Base-by-base conservation (phyloP, 257 asterid species). In the Lycium ferocissimum region DNA sequence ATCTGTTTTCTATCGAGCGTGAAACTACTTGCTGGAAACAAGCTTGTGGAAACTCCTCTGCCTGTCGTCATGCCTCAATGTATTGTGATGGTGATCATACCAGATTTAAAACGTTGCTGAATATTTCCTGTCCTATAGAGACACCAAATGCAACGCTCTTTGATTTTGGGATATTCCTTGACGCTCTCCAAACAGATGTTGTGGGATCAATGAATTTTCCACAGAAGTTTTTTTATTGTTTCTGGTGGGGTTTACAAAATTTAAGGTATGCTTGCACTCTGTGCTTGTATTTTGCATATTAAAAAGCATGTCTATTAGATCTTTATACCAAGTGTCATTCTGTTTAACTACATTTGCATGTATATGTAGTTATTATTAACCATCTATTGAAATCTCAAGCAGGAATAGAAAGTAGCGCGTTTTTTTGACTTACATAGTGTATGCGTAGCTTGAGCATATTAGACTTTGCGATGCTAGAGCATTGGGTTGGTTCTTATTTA, bases 161-260 rank as follows among this genome's bases (percentile, higher is more conserved):
- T 86, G 97, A 97, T 92, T 97, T 94, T 88, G 98, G 99, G 88
- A 95, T 97, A 88, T 97, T 97, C 88, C 96, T 97, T 45, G 91
- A 86, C 40, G 99, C 99, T 75, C 99, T 97, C 82, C 96, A 97
- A 87, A 93, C 98, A 82, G 98, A 97, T 87, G 90, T 97, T 83
- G 99, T 94, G 40, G 97, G 91, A 88, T 86, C 98, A 35, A 91
- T 86, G 80, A 92, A 97, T 89, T 97, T 97, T 85, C 97, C 97
- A 56, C 94, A 89, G 87, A 97, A 97, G 92, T 91, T 97, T 90
- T 95, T 97, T 57, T 95, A 95, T 85, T 97, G 99, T 91, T 94
- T 95, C 92, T 97, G 99, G 99, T 97, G 99, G 99, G 98, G 99
- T 72, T 94, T 97, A 83, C 99, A 97, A 89, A 97, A 93, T 84